Conservation (phyloP, 495 filamentous ascomycete species). For the Chaetomidium leptoderma region DNA sequence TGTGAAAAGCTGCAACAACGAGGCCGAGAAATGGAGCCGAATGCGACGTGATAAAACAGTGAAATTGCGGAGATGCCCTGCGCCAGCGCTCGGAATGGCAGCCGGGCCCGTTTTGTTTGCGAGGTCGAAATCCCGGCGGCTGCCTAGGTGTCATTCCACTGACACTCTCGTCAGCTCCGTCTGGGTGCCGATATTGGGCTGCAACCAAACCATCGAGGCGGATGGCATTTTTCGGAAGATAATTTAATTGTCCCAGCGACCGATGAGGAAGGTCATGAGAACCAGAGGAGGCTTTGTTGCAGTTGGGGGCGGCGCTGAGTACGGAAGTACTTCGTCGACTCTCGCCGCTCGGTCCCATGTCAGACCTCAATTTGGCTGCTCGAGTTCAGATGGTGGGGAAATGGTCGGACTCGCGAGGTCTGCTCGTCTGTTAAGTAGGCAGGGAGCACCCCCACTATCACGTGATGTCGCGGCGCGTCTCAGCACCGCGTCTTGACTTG, state of each 20-base stretch:
- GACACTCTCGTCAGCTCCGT: neutral
- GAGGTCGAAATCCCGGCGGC: slow-evolving; percentile 1
- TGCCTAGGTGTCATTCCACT: too few species aligned
- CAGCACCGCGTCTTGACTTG: neutral
- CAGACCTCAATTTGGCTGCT: too few species aligned
- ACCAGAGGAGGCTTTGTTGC: too few species aligned
- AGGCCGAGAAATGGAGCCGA: slow-evolving; percentile 6
- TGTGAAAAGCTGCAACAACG: neutral
- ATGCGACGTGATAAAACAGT: slow-evolving; percentile 5
- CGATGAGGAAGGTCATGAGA: neutral
- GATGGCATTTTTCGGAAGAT: neutral
- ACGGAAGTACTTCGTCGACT: too few species aligned
- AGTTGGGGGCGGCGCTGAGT: too few species aligned
- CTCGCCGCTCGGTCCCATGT: too few species aligned
- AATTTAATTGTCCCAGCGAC: neutral
- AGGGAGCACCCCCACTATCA: neutral
- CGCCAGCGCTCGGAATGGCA: neutral
- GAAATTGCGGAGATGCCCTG: neutral
- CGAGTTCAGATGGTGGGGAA: too few species aligned
- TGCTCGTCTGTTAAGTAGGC: neutral
- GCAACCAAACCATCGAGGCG: neutral
- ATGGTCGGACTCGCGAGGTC: too few species aligned
- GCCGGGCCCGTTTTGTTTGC: too few species aligned
- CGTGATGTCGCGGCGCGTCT: slow-evolving; percentile 11
- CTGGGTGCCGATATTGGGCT: slow-evolving; percentile 1